A percentile compares a stretch with the other conserved stretches of the same genome.
Evolutionary conservation across 83 land plant species (phyloP).

Genomic region (Picea abies): DNA sequence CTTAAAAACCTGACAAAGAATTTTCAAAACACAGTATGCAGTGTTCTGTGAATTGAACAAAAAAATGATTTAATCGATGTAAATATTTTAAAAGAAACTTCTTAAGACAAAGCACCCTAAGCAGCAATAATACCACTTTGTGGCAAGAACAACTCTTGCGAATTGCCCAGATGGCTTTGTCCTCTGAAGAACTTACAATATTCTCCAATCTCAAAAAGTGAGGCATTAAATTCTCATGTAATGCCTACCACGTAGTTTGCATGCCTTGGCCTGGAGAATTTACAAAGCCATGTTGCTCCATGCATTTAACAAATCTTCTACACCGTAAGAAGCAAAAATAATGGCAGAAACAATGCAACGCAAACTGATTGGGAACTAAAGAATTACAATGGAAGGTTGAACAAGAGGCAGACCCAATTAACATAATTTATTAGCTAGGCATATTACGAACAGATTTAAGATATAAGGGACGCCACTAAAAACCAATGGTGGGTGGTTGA

Average conservation of each 20-base stretch:
- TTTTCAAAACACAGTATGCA: background rate
- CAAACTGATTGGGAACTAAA: constrained; percentile 1
- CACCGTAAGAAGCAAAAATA: background rate
- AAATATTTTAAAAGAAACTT: background rate
- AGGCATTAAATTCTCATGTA: background rate
- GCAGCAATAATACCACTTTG: background rate
- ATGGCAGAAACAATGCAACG: background rate
- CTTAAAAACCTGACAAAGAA: background rate
- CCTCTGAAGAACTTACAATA: constrained; percentile 4
- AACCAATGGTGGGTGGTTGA: background rate
- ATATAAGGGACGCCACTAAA: background rate
- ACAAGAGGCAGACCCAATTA: background rate
- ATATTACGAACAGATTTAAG: background rate
- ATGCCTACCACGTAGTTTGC: background rate
- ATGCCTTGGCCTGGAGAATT: background rate
- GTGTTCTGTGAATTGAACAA: background rate
- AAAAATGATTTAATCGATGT: constrained; percentile 1
- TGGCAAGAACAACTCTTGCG: background rate
- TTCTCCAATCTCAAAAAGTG: background rate
- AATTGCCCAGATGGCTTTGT: background rate
- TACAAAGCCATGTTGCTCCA: constrained; percentile 6
- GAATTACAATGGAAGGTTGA: background rate
- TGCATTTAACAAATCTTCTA: background rate
- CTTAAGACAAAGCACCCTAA: background rate
- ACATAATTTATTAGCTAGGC: background rate